These are phyloP conservation scores for Globisporangium radiosum DNA, from an alignment of 352 stramenopile genomes.

Conservation along the genomic window DNA sequence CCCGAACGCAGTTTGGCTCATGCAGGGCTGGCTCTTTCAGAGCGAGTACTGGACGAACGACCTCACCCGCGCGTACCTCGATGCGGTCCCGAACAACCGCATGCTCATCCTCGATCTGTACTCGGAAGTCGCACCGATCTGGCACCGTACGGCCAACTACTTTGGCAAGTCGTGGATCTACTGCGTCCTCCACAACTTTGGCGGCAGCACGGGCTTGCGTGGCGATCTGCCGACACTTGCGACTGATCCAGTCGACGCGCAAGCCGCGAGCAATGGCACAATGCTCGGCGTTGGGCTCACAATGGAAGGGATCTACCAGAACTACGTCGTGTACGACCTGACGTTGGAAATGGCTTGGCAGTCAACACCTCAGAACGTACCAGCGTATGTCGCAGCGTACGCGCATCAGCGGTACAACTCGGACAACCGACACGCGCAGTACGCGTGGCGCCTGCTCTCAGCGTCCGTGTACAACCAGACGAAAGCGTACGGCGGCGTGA, in stretches of 20 bases:
- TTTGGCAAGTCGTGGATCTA: slow-evolving; percentile 84
- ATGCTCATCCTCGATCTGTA: slow-evolving; percentile 83
- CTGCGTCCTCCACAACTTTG: slow-evolving; percentile 83
- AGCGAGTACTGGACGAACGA: slow-evolving; percentile 69
- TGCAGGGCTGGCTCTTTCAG: slow-evolving; percentile 79
- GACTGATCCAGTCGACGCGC: slow-evolving; percentile 39
- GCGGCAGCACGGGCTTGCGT: slow-evolving; percentile 66
- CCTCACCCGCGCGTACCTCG: slow-evolving; percentile 41
- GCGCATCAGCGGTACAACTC: slow-evolving; percentile 54
- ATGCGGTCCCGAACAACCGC: slow-evolving; percentile 46
- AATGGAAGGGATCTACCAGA: slow-evolving; percentile 86
- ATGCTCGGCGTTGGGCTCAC: slow-evolving; percentile 74
- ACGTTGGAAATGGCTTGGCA: slow-evolving; percentile 70
- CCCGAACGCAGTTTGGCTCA: slow-evolving; percentile 74
- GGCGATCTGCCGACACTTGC: slow-evolving; percentile 61
- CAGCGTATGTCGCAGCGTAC: slow-evolving; percentile 21
- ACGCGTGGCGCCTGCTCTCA: slow-evolving; percentile 47
- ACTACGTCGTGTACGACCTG: slow-evolving; percentile 83
- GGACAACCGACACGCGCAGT: slow-evolving; percentile 35
- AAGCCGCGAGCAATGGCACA: slow-evolving; percentile 40
- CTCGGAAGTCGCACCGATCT: slow-evolving; percentile 65
- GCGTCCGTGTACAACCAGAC: slow-evolving; percentile 74
- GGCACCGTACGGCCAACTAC: slow-evolving; percentile 72
- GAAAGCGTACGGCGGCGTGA: slow-evolving; percentile 54
- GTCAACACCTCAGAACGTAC: neutral